Percentiles rank a stretch among this genome's conserved stretches.
Evolutionary conservation across 2,329 filamentous ascomycete genomes (phyloP).

Genomic region (Ampelomyces quisqualis): DNA sequence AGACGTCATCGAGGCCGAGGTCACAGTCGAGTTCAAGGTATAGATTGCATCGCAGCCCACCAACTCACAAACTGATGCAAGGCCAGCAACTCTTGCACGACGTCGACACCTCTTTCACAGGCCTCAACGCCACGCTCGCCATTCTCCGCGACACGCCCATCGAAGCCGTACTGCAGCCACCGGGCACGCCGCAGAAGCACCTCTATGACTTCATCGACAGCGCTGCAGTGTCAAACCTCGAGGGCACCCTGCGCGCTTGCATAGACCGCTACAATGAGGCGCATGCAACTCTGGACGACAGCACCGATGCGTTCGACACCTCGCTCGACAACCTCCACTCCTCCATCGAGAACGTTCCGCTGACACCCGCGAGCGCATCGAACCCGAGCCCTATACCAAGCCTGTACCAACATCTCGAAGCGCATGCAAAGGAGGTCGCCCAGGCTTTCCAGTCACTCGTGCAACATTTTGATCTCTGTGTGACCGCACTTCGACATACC

Average conservation of each 20-base stretch:
- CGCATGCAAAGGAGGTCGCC: constrained; percentile 79
- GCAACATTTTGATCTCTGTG: constrained; percentile 88
- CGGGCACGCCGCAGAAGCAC: constrained; percentile 53
- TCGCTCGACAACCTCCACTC: constrained; percentile 57
- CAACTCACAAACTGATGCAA: constrained; percentile 4
- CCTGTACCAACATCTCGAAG: constrained; percentile 60
- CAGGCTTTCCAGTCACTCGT: constrained; percentile 76
- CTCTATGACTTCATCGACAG: constrained; percentile 78
- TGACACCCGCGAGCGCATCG: constrained; percentile 32
- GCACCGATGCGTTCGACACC: constrained; percentile 68
- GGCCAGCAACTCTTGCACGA: constrained; percentile 57
- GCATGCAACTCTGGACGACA: constrained; percentile 58
- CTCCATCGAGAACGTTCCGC: constrained; percentile 38
- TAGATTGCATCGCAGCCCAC: neutral
- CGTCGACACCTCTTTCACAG: constrained; percentile 66
- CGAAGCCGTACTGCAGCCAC: constrained; percentile 62
- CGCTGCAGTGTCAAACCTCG: constrained; percentile 64
- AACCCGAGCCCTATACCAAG: constrained; percentile 46
- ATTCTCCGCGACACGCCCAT: constrained; percentile 65
- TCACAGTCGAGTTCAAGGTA: constrained; percentile 49
- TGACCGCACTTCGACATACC: constrained; percentile 85
- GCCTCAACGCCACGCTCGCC: constrained; percentile 66
- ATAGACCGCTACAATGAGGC: constrained; percentile 71
- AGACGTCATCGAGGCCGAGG: constrained; percentile 45
- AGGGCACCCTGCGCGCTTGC: constrained; percentile 66